Base-by-base conservation (phyloP, 805 yeast genomes). In the Metschnikowia chrysomelidarum region DNA sequence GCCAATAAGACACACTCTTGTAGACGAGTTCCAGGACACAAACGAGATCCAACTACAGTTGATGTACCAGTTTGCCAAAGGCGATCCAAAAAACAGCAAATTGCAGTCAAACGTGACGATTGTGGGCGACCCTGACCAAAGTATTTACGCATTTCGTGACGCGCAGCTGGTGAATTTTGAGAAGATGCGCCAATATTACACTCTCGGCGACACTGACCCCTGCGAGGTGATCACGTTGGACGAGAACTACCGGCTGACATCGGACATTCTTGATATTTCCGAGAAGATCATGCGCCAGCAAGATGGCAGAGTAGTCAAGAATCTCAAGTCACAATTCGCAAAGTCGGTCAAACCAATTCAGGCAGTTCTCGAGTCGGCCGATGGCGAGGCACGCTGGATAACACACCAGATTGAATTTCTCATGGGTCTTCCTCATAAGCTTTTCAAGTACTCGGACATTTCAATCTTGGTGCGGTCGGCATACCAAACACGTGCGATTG, bases 71-170 rank as follows among this genome's bases (percentile, higher is more conserved):
- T 64, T 67, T 49, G 66, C 71, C 2, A 38, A 40, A 25, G 65
- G 65, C 7, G 52, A 57, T 38, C 64, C 72, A 24, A 50, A 57
- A 3, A 56, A 60, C 13, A 19, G 42, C 5, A 19, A 27, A 5
- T 26, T 53, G 13, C 68, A 66, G 23, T 55, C 77, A 41, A 80
- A 80, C 39, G 72, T 91, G 7, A 86, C 97, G 0, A 80, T 88
- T 1, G 97, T 91, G 2, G 98, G 98, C 1, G 98, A 91, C 54
- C 96, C 96, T 0, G 96, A 93, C 57, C 98, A 91, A 59, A 82
- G 95, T 52, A 91, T 91, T 15, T 91, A 93, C 56, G 87, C 82
- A 0, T 91, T 91, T 49, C 67, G 98, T 41, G 79, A 82, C 50
- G 97, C 97, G 0, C 78, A 78, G 22, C 68, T 82, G 1, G 62